A percentile compares a stretch with the other conserved stretches of the same genome.
These are phyloP conservation scores for Botryosphaeria dothidea DNA, from an alignment of 2,329 filamentous ascomycete genomes.

Conservation along the genomic window DNA sequence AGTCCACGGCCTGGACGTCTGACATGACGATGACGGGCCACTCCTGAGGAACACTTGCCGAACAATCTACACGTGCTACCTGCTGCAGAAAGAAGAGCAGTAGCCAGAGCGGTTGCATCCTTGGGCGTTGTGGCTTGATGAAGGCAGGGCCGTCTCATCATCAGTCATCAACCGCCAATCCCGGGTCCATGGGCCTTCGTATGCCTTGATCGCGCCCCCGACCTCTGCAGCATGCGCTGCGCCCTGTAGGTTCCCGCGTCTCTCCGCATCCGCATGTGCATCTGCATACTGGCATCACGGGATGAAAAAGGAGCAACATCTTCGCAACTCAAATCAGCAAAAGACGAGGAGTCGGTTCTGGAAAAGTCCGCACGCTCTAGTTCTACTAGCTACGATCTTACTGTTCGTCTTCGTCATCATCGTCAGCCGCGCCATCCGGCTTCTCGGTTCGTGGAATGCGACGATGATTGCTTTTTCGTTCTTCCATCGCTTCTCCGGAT, in stretches of 20 bases:
- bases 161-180: neutral
- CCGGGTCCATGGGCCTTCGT: neutral
- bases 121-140: neutral
- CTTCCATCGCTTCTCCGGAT: neutral
- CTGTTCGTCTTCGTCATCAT: neutral
- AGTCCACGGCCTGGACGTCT: neutral
- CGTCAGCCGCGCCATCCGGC: neutral
- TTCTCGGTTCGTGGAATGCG: neutral
- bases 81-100: neutral
- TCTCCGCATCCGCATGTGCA: neutral
- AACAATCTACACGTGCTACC: neutral
- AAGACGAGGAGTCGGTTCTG: too few relatives aligned
- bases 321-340: too few relatives aligned
- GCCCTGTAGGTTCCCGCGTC: neutral
- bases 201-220: neutral
- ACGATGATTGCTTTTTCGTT: neutral
- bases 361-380: too few relatives aligned
- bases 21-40: neutral
- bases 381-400: too few relatives aligned
- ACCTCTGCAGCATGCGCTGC: neutral
- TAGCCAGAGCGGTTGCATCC: neutral
- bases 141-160: slow-evolving; percentile 10
- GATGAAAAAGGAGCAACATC: too few relatives aligned
- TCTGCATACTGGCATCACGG: neutral
- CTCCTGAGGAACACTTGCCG: neutral